Base-by-base conservation (phyloP, 345 rosid genomes). In the Populus simonii region DNA sequence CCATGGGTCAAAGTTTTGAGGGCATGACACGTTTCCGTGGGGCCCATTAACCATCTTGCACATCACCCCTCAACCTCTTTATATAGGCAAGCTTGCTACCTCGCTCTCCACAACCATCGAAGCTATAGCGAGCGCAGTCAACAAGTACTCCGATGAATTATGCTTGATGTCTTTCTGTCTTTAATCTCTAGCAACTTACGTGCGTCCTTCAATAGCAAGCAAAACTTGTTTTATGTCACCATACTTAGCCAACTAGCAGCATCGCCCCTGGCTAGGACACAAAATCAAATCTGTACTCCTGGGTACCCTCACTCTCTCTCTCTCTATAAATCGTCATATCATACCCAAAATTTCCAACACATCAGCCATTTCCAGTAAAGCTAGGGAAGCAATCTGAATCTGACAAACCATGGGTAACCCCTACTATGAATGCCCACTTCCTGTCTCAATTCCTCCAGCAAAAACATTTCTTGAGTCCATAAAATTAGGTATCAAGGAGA, bases 401-500 rank as follows among this genome's bases (percentile, higher is more conserved):
- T 31, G 20, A 11, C 18, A 62, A 62, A 63, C 27, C 33, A 49
- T 71, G 80, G 71, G 80, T 47, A 47, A 62, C 45, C 12, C 13
- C 27, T 43, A 43, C 55, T 62, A 43, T 33, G 35, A 77, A 29
- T 71, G 75, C 75, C 80, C 70, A 6, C 76, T 36, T 23, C 66
- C 59, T 12, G 87, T 86, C 17, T 85, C 77, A n/a, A 80, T 83
- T 41, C 83, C 87, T 35, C 84, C 85, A 1, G 66, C 80, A 71
- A 85, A 86, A 66, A 80, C 80, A 45, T 76, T 86, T 10, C 25
- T 86, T 20, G 31, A 84, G 72, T 79, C 84, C 8, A 73, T 86
- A 22, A 76, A 67, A 72, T 78, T 83, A 6, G 76, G 78, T 27
- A 45, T 86, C 57, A 84, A 79, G 78, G 90, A 89, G 72, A 86